These are phyloP conservation scores for Porosira glacialis DNA, from an alignment of 352 stramenopile species.

Conservation along the genomic window DNA sequence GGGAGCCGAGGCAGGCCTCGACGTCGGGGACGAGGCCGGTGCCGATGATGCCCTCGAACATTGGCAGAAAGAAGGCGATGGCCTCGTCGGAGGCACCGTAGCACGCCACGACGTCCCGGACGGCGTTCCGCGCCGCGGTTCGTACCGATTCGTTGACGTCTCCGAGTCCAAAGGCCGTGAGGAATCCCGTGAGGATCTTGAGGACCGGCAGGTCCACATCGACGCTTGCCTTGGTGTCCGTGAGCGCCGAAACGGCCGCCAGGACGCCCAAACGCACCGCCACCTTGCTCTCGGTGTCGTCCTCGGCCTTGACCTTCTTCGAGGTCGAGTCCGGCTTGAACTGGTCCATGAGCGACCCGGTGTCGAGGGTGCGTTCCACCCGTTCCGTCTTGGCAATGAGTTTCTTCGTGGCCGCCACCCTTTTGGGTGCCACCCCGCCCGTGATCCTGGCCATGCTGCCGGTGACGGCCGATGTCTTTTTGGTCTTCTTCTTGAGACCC, in stretches of 20 bases:
- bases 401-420: slow-evolving; percentile 39
- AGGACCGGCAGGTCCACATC: slow-evolving; percentile 59
- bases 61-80: slow-evolving; percentile 74
- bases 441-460: slow-evolving; percentile 59
- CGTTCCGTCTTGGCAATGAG: slow-evolving; percentile 51
- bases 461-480: slow-evolving; percentile 58
- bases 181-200: slow-evolving; percentile 73
- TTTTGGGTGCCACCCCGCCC: slow-evolving; percentile 36
- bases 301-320: slow-evolving; percentile 55
- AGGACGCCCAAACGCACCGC: slow-evolving; percentile 65
- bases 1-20: slow-evolving; percentile 40
- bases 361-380: slow-evolving; percentile 69
- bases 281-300: slow-evolving; percentile 69
- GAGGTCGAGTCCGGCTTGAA: slow-evolving; percentile 54
- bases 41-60: slow-evolving; percentile 72
- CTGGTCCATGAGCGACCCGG: slow-evolving; percentile 63
- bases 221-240: slow-evolving; percentile 50
- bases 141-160: slow-evolving; percentile 72
- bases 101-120: slow-evolving; percentile 68
- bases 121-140: slow-evolving; percentile 59
- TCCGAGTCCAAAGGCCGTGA: slow-evolving; percentile 76
- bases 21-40: slow-evolving; percentile 61
- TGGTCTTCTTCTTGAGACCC: slow-evolving; percentile 63
- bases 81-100: slow-evolving; percentile 70
- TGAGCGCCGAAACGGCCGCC: slow-evolving; percentile 56